Conservation (phyloP, 768 basidiomycete genomes). For the Lyophyllum shimeji region DNA sequence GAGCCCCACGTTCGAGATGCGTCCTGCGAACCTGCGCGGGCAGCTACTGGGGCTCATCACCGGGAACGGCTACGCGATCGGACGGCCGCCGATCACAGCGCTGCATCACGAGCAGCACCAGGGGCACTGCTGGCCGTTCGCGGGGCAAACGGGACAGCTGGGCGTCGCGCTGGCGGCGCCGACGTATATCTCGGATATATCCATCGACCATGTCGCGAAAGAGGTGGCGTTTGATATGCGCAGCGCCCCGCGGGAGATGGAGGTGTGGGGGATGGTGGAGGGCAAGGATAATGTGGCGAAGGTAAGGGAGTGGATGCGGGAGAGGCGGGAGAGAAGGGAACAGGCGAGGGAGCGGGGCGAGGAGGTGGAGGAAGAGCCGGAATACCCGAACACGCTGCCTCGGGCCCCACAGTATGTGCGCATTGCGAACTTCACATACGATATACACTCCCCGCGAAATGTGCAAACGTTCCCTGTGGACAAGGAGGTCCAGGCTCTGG, state of each 20-base stretch:
- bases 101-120: conserved; percentile 83
- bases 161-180: conserved; percentile 81
- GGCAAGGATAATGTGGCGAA: conserved; percentile 68
- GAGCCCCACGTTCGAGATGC: conserved; percentile 71
- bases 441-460: conserved; percentile 53
- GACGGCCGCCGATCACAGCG: conserved; percentile 82
- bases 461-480: conserved; percentile 83
- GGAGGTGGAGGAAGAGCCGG: conserved; percentile 32
- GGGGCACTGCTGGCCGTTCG: conserved; percentile 94
- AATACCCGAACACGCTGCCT: conserved; percentile 50
- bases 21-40: conserved; percentile 46
- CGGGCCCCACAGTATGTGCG: conserved; percentile 53
- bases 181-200: conserved; percentile 70
- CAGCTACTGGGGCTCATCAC: conserved; percentile 57
- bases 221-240: conserved; percentile 82
- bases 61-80: conserved; percentile 60
- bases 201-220: conserved; percentile 84
- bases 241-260: conserved; percentile 83
- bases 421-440: conserved; percentile 68
- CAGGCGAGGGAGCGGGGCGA: conserved; percentile 30
- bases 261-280: conserved; percentile 90
- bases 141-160: conserved; percentile 73
- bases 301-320: conserved; percentile 53
- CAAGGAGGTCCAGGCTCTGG: conserved; percentile 63
- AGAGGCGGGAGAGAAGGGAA: conserved; percentile 35